phyloP scores from a whole-genome alignment of 176 grass and related monocot species.

The Chloris gayana region DNA sequence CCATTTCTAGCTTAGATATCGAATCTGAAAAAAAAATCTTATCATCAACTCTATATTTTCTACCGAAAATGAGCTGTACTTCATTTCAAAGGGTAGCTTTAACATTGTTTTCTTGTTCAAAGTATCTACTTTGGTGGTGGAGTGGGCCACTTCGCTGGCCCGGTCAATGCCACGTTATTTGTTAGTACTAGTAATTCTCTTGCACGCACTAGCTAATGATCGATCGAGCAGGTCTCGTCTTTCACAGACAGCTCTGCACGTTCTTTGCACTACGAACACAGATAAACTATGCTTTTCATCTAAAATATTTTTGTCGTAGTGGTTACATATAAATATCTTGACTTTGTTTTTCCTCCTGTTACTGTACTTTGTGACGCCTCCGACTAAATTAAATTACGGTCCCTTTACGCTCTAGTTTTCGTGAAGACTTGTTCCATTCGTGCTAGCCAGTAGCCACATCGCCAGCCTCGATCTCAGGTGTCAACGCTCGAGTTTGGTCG shows the following conservation, averaged over 20 bases:
- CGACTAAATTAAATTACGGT: neutral
- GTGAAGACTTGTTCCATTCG: neutral
- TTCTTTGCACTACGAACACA: neutral
- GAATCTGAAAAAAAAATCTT: neutral
- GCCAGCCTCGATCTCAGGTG: neutral
- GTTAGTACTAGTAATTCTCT: constrained; percentile 29
- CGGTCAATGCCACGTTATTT: neutral
- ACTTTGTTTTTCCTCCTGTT: neutral
- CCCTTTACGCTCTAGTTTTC: neutral
- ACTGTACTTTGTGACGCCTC: neutral
- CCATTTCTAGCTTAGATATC: neutral
- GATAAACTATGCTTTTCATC: neutral
- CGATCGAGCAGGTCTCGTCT: constrained; percentile 24
- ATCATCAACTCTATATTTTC: neutral
- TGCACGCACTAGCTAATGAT: neutral
- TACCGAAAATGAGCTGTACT: neutral
- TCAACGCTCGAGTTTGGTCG: neutral
- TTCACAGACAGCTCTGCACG: constrained; percentile 27
- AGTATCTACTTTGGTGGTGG: neutral
- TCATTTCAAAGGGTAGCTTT: neutral
- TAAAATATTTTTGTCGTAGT: neutral
- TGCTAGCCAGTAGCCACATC: neutral
- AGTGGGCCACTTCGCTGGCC: neutral
- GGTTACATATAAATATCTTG: neutral
- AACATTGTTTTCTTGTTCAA: constrained; percentile 8